A percentile compares a stretch with the other conserved stretches of the same genome.
Evolutionary conservation across 208 protist genomes (phyloP).

Genomic region (Trypanosoma mega): DNA sequence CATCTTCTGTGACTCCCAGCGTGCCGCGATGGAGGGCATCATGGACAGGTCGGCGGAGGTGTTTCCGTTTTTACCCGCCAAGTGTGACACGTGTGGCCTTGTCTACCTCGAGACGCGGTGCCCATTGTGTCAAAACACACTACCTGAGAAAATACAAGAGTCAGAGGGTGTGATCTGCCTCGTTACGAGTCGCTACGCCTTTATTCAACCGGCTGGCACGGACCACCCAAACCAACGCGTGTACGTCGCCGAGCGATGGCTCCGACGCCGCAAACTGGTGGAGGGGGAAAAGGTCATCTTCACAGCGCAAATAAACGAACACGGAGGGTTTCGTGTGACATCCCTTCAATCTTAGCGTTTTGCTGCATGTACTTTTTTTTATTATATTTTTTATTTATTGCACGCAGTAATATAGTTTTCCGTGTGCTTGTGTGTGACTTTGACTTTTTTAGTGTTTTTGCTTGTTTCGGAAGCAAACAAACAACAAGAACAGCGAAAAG

Average conservation of each 20-base stretch:
- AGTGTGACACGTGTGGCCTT: constrained; percentile 57
- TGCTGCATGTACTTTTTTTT: background rate
- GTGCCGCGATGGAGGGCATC: constrained; percentile 11
- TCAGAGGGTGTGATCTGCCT: constrained; percentile 53
- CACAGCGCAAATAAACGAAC: constrained; percentile 17
- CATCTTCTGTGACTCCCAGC: constrained; percentile 56
- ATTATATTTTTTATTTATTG: constrained; percentile 1
- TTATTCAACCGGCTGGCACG: constrained; percentile 60
- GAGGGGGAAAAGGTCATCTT: constrained; percentile 33
- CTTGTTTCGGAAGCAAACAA: no score
- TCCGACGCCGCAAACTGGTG: constrained; percentile 17
- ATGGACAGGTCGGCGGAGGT: constrained; percentile 11
- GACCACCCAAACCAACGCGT: constrained; percentile 44
- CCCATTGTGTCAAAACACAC: constrained; percentile 59
- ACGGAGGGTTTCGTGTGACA: constrained; percentile 25
- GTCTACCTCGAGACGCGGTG: constrained; percentile 76
- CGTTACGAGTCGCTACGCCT: constrained; percentile 47
- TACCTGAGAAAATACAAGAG: constrained; percentile 34
- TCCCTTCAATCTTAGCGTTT: constrained; percentile 17
- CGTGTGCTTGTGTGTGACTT: constrained; percentile 10
- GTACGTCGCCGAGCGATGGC: constrained; percentile 34
- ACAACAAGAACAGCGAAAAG: no score
- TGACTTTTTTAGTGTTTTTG: constrained; percentile 1
- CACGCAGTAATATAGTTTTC: constrained; percentile 1
- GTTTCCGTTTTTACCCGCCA: constrained; percentile 63